Evolutionary conservation across 2,329 filamentous ascomycete genomes (phyloP), one percentile per base, ranked within the genome.

Genomic region (Fusarium longipes): DNA sequence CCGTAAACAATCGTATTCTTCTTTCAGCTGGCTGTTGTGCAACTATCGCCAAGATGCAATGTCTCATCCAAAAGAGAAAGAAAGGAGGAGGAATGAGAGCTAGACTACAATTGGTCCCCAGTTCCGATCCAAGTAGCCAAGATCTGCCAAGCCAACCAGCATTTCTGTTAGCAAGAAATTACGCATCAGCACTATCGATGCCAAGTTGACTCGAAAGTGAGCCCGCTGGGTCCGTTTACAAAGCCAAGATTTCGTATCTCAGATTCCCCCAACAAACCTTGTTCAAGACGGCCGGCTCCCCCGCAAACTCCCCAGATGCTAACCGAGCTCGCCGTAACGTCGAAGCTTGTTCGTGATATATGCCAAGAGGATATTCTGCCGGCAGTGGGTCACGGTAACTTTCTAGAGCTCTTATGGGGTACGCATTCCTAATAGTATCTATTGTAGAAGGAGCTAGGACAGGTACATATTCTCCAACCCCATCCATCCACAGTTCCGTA

Each of bases 131-230:
- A 48, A 27, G 45, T 7, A 25, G 45, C 45, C 45, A 48, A 36
- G 45, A 18, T 27, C 2, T 29, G 40, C 40, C 40, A 43, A 43
- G 40, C 17, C 25, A n/a, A 11, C 17, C 20, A n/a, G n/a, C 12
- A 15, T 42, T n/a, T n/a, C 18, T 42, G 39, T 43, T 29, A 14
- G 40, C 40, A 20, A 43, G 11, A 43, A 43, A 43, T 43, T 43
- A 29, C 40, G 29, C 40, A 43, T 29, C 40, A 43, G 25, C 40
- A 29, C 40, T 29, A 48, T 48, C 15, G 22, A 25, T 33, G 45
- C 45, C 45, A 48, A 25, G 45, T 48, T 48, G 30, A 48, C 45
- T 48, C 17, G 45, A 48, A n/a, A 36, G n/a, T 36, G 22, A 48
- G 45, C 22, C 30, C 29, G 15, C 24, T 25, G 10, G 29, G 15